phyloP scores from a whole-genome alignment of 2,329 filamentous ascomycete species.

The Neurospora crassa region DNA sequence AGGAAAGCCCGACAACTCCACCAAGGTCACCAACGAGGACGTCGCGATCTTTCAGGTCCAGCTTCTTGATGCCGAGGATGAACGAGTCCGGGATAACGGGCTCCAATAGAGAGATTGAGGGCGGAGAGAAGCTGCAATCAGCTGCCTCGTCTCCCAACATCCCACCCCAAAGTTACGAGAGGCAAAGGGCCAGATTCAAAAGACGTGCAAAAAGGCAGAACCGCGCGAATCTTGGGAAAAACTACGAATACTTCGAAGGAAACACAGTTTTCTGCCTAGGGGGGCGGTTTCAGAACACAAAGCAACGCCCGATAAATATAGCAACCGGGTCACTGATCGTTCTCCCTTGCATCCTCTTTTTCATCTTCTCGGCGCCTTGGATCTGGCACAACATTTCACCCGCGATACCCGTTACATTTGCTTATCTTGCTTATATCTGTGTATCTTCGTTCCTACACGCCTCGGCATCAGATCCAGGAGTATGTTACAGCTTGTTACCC shows the following conservation, averaged over 20 bases:
- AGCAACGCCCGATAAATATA: slow-evolving; percentile 80
- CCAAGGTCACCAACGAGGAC: slow-evolving; percentile 48
- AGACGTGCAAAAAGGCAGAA: slow-evolving; percentile 15
- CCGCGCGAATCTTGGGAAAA: slow-evolving; percentile 44
- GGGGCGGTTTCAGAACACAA: slow-evolving; percentile 80
- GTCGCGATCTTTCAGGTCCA: slow-evolving; percentile 66
- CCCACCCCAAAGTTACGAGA: slow-evolving; percentile 19
- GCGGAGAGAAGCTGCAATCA: slow-evolving; percentile 77
- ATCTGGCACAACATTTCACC: slow-evolving; percentile 81
- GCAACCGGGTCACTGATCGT: slow-evolving; percentile 74
- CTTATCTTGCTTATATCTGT: slow-evolving; percentile 83
- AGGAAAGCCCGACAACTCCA: slow-evolving; percentile 32
- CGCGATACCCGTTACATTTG: slow-evolving; percentile 80
- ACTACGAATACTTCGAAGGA: slow-evolving; percentile 87
- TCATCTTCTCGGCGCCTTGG: slow-evolving; percentile 75
- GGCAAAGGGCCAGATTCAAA: slow-evolving; percentile 25
- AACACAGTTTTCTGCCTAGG: slow-evolving; percentile 86
- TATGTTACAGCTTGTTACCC: slow-evolving; percentile 40
- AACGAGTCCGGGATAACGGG: slow-evolving; percentile 38
- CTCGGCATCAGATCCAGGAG: slow-evolving; percentile 83
- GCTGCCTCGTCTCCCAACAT: slow-evolving; percentile 65
- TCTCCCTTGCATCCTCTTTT: slow-evolving; percentile 73
- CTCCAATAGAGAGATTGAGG: slow-evolving; percentile 48
- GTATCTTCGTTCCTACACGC: slow-evolving; percentile 92
- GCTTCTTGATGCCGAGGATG: slow-evolving; percentile 56